Conservation (phyloP, 768 basidiomycete genomes). For the Wakefieldia striispora region DNA sequence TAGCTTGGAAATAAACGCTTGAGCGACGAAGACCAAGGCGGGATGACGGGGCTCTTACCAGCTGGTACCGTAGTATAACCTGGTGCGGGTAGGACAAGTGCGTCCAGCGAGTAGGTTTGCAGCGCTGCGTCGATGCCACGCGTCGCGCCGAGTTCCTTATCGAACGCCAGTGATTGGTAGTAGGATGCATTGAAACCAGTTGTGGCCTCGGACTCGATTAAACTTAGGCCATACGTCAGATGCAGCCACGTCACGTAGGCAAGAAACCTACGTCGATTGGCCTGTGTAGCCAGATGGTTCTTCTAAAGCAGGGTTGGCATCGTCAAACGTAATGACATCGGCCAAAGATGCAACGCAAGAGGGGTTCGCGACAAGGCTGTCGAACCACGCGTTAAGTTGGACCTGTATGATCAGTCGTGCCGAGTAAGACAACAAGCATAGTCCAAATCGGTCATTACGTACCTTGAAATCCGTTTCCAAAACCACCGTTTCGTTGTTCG, state of each 20-base stretch:
- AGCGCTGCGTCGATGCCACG: conserved; percentile 55
- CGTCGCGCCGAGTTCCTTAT: conserved; percentile 47
- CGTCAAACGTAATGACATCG: conserved; percentile 56
- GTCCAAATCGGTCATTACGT: neutral
- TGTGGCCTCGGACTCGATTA: conserved; percentile 25
- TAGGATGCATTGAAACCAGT: conserved; percentile 34
- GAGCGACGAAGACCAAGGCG: neutral
- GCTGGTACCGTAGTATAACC: conserved; percentile 20
- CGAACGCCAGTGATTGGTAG: conserved; percentile 43
- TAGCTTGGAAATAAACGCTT: conserved; percentile 15
- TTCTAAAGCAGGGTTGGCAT: conserved; percentile 49
- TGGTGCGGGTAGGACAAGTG: conserved; percentile 45
- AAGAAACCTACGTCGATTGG: conserved; percentile 36
- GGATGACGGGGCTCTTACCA: conserved; percentile 3
- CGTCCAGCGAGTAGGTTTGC: conserved; percentile 44
- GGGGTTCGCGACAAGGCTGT: conserved; percentile 47
- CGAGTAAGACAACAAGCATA: neutral
- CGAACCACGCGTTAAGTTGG: conserved; percentile 50
- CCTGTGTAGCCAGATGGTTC: conserved; percentile 33
- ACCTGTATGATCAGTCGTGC: conserved; percentile 33
- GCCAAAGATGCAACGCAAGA: conserved; percentile 58
- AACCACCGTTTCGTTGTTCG: conserved; percentile 55
- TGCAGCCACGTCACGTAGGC: neutral
- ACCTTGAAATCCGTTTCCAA: conserved; percentile 61
- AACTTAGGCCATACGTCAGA: conserved; percentile 3